Base-by-base conservation (phyloP, 371 early-diverging fungal genomes). In the Syncephalastrum monosporum region DNA sequence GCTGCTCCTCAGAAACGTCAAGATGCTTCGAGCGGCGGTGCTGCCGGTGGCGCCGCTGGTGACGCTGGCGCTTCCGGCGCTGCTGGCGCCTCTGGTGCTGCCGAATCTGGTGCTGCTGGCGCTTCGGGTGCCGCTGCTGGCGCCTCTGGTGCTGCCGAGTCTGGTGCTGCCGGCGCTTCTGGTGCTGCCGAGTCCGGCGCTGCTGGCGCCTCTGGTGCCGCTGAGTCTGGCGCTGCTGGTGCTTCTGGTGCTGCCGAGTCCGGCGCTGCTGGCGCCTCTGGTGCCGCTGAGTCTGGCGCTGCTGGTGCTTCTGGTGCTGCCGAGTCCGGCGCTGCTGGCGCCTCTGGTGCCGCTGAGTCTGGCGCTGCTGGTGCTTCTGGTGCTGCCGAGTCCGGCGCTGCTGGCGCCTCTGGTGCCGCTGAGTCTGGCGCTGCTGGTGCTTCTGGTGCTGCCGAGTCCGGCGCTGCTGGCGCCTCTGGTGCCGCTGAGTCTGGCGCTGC, bases 221-320 rank as follows among this genome's bases (percentile, higher is more conserved):
- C 53, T 8, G 47, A 23, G 16, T 46, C 47, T 23, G 23, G 47
- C 10, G 47, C 19, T 14, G 23, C 23, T 6, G 16, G 19, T 2
- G 47, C 16, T 15, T 46, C 47, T 16, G 16, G 19, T 14, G 16
- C 47, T 12, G 23, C 47, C 23, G 47, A 23, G 19, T 46, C 47
- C n/a, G 47, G 47, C 10, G 47, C 42, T 43, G 41, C 54, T 19
- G 41, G 43, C 23, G 41, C 54, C n/a, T 41, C 54, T 17, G 54
- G 54, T 53, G 54, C 42, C 43, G 54, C 54, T 43, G 54, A n/a
- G 13, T 12, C 42, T 17, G 58, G 14, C 17, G 44, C 19, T 23
- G 50, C 24, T 3, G 50, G 16, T 2, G 21, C 21, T 21, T 21
- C 21, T 21, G 21, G 21, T 21, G 21, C 42, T 53, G 54, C 54